Conservation (phyloP, 495 filamentous ascomycete species). For the Parachaetomium inaequale region DNA sequence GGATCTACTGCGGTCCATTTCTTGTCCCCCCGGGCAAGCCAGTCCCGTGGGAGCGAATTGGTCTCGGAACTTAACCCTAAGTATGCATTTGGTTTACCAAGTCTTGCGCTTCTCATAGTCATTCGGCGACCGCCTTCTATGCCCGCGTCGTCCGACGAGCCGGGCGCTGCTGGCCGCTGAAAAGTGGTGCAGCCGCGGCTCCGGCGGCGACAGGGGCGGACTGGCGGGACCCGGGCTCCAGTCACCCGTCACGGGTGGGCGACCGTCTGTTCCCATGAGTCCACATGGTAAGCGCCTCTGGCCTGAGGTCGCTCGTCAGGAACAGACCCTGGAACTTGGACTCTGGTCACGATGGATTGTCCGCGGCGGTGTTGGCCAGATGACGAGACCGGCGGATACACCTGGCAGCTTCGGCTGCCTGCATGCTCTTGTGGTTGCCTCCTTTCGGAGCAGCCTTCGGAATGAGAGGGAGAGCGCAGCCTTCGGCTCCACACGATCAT, state of each 20-base stretch:
- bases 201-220: conserved; percentile 34
- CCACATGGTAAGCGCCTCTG: conserved; percentile 60
- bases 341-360: conserved; percentile 55
- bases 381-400: conserved; percentile 16
- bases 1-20: conserved; percentile 28
- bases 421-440: conserved; percentile 22
- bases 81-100: conserved; percentile 51
- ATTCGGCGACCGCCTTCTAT: conserved; percentile 41
- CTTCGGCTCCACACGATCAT: conserved; percentile 44
- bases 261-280: conserved; percentile 55
- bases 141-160: conserved; percentile 21
- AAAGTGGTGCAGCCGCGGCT: conserved; percentile 32
- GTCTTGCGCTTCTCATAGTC: conserved; percentile 44
- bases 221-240: conserved; percentile 42
- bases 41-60: conserved; percentile 48
- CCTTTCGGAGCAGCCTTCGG: conserved; percentile 12
- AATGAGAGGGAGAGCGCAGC: conserved; percentile 40
- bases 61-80: conserved; percentile 81
- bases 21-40: conserved; percentile 21
- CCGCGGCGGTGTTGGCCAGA: conserved; percentile 38
- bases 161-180: conserved; percentile 35
- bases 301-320: conserved; percentile 61
- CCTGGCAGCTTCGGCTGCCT: conserved; percentile 30
- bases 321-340: conserved; percentile 54
- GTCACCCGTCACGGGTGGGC: conserved; percentile 38